A percentile compares a stretch with the other conserved stretches of the same genome.
These are phyloP conservation scores for Podospora tetraspora DNA, from an alignment of 495 filamentous ascomycete genomes.

Conservation along the genomic window DNA sequence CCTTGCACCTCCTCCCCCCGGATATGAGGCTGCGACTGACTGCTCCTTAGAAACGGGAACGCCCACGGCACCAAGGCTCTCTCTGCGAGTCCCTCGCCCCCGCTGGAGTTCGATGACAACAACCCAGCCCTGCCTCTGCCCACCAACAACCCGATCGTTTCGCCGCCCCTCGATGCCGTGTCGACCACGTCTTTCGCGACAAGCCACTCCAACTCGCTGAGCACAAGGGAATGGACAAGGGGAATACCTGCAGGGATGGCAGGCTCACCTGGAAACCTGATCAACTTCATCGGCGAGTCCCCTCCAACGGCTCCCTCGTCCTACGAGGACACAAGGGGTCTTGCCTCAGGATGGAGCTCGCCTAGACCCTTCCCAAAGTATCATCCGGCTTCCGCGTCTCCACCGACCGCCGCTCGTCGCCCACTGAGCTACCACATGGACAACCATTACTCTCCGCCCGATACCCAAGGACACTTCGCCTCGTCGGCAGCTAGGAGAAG, in stretches of 20 bases:
- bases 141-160: slow-evolving; percentile 34
- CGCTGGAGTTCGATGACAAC: slow-evolving; percentile 37
- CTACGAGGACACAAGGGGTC: slow-evolving; percentile 44
- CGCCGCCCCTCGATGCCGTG: slow-evolving; percentile 41
- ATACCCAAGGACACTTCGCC: slow-evolving; percentile 39
- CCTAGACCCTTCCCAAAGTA: slow-evolving; percentile 35
- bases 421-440: slow-evolving; percentile 52
- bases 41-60: slow-evolving; percentile 26
- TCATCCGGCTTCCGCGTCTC: slow-evolving; percentile 44
- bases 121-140: slow-evolving; percentile 34
- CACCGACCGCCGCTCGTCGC: slow-evolving; percentile 39
- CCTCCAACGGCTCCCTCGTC: slow-evolving; percentile 51
- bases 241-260: slow-evolving; percentile 42
- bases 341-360: slow-evolving; percentile 40
- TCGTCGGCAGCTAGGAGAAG: slow-evolving; percentile 43
- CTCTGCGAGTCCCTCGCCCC: slow-evolving; percentile 38
- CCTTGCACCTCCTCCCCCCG: slow-evolving; percentile 12
- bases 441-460: slow-evolving; percentile 38
- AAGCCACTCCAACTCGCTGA: slow-evolving; percentile 43
- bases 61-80: slow-evolving; percentile 32
- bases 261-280: slow-evolving; percentile 51
- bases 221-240: slow-evolving; percentile 50
- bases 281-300: slow-evolving; percentile 49
- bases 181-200: slow-evolving; percentile 43
- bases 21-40: slow-evolving; percentile 18